A percentile compares a stretch with the other conserved stretches of the same genome.
phyloP scores from a whole-genome alignment of 768 basidiomycete species.

The Lactarius psammicola region DNA sequence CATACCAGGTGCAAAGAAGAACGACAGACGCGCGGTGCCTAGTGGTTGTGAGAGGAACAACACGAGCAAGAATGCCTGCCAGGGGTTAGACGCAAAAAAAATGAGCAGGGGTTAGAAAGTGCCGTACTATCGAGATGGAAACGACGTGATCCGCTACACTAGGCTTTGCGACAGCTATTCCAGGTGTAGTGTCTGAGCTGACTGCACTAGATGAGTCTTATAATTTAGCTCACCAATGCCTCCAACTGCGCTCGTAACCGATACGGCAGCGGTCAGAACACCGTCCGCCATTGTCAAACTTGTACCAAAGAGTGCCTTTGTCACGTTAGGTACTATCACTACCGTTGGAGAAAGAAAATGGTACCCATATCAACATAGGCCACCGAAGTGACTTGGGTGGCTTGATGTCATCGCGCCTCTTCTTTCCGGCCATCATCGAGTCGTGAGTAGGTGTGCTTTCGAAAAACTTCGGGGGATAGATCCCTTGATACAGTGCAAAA shows the following conservation, averaged over 20 bases:
- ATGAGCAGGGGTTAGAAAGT: background rate
- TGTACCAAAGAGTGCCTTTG: conserved; percentile 60
- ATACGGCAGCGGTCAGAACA: conserved; percentile 66
- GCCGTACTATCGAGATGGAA: conserved; percentile 56
- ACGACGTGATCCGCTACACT: conserved; percentile 46
- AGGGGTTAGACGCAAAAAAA: background rate
- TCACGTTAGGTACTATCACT: background rate
- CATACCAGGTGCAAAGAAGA: conserved; percentile 55
- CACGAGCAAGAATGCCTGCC: conserved; percentile 51
- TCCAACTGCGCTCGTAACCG: conserved; percentile 63
- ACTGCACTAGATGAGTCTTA: background rate
- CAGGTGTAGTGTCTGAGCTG: background rate
- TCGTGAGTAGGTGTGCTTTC: conserved; percentile 27
- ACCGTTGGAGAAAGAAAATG: background rate
- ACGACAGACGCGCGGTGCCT: conserved; percentile 52
- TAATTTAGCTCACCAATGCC: conserved; percentile 44
- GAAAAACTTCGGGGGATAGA: conserved; percentile 47
- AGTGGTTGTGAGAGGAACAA: conserved; percentile 61
- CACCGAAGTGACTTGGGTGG: conserved; percentile 39
- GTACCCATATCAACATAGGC: conserved; percentile 57
- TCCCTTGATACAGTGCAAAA: conserved; percentile 61
- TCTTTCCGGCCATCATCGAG: conserved; percentile 27
- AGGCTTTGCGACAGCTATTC: conserved; percentile 50
- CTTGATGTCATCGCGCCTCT: conserved; percentile 13
- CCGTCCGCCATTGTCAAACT: conserved; percentile 68